Evolutionary conservation across 2,329 filamentous ascomycete species (phyloP).

Genomic region (Emmonsiellopsis sp.): DNA sequence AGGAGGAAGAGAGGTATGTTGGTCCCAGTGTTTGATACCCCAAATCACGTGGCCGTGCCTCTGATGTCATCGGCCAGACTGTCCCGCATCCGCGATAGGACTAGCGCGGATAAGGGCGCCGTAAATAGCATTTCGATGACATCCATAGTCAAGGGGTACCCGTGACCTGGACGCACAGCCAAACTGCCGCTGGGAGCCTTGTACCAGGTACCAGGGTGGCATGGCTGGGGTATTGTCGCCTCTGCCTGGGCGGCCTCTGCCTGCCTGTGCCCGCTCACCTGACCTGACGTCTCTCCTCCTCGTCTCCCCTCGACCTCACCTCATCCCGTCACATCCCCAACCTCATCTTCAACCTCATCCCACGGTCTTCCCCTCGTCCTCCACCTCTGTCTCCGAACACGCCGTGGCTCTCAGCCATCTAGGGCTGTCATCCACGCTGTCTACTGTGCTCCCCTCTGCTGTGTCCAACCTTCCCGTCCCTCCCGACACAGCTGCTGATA

Average conservation of each 20-base stretch:
- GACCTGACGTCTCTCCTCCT: background rate
- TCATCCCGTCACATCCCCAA: background rate
- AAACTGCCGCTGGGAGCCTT: background rate
- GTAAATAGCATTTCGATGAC: background rate
- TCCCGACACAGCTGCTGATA: background rate
- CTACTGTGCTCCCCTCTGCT: background rate
- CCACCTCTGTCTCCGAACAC: background rate
- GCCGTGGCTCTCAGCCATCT: background rate
- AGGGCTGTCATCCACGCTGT: background rate
- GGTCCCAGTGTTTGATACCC: background rate
- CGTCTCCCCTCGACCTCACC: background rate
- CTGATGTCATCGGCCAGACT: too few relatives aligned
- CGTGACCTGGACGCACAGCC: background rate
- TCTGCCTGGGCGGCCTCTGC: background rate
- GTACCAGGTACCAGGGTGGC: background rate
- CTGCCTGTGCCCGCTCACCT: background rate
- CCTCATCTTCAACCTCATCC: background rate
- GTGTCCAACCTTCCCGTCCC: background rate
- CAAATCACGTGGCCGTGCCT: too few relatives aligned
- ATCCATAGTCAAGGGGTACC: background rate
- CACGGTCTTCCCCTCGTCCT: background rate
- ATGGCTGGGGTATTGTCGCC: background rate
- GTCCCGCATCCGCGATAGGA: too few relatives aligned
- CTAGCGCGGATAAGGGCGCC: too few relatives aligned
- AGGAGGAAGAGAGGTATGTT: too few relatives aligned